These are phyloP conservation scores for Yamadazyma atlantica DNA, from an alignment of 1,139 yeast species.

Conservation along the genomic window DNA sequence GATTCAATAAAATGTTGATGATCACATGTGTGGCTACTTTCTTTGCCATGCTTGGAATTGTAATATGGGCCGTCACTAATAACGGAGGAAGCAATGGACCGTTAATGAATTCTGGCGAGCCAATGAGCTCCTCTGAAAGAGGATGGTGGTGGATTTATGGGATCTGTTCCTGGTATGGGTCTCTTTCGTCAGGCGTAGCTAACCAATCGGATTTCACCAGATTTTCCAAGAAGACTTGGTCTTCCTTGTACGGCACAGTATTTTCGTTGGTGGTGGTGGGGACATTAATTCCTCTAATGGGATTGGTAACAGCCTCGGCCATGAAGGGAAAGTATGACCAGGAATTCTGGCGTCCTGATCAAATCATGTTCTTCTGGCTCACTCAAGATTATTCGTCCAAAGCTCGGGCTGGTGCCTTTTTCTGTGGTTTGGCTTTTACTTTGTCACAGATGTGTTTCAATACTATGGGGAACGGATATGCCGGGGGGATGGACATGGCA, in stretches of 20 bases:
- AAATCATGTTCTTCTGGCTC: constrained; percentile 26
- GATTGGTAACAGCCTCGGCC: constrained; percentile 30
- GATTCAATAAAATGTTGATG: constrained; percentile 16
- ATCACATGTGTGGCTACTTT: constrained; percentile 16
- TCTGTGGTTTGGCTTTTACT: constrained; percentile 21
- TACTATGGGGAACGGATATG: constrained; percentile 22
- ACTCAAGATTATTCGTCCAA: constrained; percentile 20
- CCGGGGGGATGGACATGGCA: constrained; percentile 31
- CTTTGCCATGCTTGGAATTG: constrained; percentile 15
- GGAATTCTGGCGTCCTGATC: constrained; percentile 36
- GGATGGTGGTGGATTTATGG: constrained; percentile 24
- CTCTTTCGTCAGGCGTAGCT: constrained; percentile 36
- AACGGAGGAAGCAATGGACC: constrained; percentile 19
- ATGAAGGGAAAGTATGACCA: constrained; percentile 19
- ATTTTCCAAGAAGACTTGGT: constrained; percentile 24
- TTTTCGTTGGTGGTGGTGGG: constrained; percentile 18
- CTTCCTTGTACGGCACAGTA: constrained; percentile 17
- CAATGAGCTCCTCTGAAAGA: constrained; percentile 6
- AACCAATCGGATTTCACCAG: constrained; percentile 46
- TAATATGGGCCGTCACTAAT: constrained; percentile 12
- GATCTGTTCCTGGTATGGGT: constrained; percentile 22
- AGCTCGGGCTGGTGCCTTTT: constrained; percentile 34
- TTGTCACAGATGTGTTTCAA: constrained; percentile 24
- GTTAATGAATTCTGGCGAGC: constrained; percentile 11
- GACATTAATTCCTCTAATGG: constrained; percentile 22